These are phyloP conservation scores for Leucosporidium creatinivorum DNA, from an alignment of 768 basidiomycete species.

Conservation along the genomic window DNA sequence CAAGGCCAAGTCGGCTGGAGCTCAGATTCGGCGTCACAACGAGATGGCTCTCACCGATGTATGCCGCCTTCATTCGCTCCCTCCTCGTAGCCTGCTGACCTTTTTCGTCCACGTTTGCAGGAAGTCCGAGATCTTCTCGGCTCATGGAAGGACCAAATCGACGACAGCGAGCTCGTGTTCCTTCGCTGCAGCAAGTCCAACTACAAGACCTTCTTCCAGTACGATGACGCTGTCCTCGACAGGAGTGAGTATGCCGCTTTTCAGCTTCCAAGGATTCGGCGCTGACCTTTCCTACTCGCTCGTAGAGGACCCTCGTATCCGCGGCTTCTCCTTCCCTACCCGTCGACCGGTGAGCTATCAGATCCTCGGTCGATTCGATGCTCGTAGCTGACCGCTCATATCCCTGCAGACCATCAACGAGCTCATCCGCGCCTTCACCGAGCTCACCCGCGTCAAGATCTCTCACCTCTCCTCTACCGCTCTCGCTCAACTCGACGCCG, in stretches of 20 bases:
- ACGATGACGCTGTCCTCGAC: slow-evolving; percentile 65
- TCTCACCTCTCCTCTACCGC: slow-evolving; percentile 80
- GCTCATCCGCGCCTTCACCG: slow-evolving; percentile 72
- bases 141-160: slow-evolving; percentile 82
- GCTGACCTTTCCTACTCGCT: neutral
- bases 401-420: slow-evolving; percentile 73
- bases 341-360: slow-evolving; percentile 66
- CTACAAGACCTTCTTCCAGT: slow-evolving; percentile 80
- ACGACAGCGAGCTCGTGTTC: slow-evolving; percentile 81
- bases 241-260: slow-evolving; percentile 48
- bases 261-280: neutral
- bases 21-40: slow-evolving; percentile 84
- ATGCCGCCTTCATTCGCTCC: slow-evolving; percentile 36
- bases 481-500: slow-evolving; percentile 77
- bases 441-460: slow-evolving; percentile 74
- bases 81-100: slow-evolving; percentile 6
- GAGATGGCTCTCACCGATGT: slow-evolving; percentile 88
- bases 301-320: slow-evolving; percentile 62
- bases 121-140: slow-evolving; percentile 76
- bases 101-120: slow-evolving; percentile 42
- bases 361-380: neutral
- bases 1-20: slow-evolving; percentile 87
- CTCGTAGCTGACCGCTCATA: neutral
- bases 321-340: slow-evolving; percentile 93
- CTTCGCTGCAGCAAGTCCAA: slow-evolving; percentile 83